Conservation (phyloP, 352 stramenopile species). For the Globisporangium cylindrosporum region DNA sequence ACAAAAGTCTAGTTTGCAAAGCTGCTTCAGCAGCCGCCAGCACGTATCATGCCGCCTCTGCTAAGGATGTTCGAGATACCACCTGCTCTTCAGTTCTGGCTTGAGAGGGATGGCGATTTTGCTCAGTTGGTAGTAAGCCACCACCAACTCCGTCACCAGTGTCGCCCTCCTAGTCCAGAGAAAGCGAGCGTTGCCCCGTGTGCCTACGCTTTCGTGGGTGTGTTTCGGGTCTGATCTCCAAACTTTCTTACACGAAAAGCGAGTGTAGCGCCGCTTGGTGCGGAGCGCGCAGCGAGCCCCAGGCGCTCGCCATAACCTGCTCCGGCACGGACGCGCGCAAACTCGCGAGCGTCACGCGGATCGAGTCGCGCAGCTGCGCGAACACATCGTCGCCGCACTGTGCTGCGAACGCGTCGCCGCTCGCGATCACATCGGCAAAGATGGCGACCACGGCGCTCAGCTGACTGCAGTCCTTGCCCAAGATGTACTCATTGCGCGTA, state of each 20-base stretch:
- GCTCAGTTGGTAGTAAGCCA: too few species aligned
- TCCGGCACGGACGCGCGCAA: constrained; percentile 55
- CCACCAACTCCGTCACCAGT: background rate
- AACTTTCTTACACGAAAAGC: constrained; percentile 47
- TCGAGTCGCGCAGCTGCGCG: constrained; percentile 31
- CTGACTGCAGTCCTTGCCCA: constrained; percentile 48
- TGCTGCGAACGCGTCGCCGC: constrained; percentile 37
- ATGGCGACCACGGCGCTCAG: constrained; percentile 54
- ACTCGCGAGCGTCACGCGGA: constrained; percentile 43
- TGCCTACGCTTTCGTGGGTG: background rate
- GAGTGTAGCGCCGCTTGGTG: constrained; percentile 65
- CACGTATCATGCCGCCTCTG: too few species aligned
- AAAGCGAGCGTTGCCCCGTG: background rate
- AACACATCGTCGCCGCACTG: constrained; percentile 48
- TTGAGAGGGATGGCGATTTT: background rate
- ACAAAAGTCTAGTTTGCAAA: too few species aligned
- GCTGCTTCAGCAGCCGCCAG: too few species aligned
- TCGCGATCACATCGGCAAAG: constrained; percentile 49
- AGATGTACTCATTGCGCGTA: constrained; percentile 56
- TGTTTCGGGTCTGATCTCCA: background rate
- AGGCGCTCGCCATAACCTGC: constrained; percentile 55
- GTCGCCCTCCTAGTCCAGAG: background rate
- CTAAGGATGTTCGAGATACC: too few species aligned
- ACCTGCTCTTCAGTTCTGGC: too few species aligned
- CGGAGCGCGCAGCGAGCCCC: constrained; percentile 38